Evolutionary conservation across 495 filamentous ascomycete genomes (phyloP).

Genomic region (Chaetomium cochliodes): DNA sequence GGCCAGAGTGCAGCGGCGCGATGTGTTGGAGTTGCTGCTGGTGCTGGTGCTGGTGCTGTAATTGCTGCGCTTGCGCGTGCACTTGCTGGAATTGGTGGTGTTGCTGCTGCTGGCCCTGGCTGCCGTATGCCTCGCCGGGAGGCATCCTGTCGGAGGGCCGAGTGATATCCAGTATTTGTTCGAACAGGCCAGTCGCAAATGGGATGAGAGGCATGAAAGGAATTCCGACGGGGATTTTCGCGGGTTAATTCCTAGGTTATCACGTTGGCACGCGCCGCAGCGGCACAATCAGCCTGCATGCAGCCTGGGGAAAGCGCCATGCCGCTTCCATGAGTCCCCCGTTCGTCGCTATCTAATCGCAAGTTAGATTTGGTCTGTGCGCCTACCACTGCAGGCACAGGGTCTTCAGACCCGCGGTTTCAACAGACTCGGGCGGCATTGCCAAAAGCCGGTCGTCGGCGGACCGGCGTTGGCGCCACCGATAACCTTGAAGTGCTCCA

Average conservation of each 20-base stretch:
- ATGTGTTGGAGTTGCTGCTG: slow-evolving; percentile 28
- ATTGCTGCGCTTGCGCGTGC: slow-evolving; percentile 28
- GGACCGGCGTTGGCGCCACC: slow-evolving; percentile 11
- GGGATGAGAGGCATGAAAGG: slow-evolving; percentile 10
- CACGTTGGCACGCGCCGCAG: slow-evolving; percentile 10
- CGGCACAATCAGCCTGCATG: slow-evolving; percentile 13
- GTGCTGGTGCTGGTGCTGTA: slow-evolving; percentile 20
- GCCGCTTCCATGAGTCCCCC: not conserved
- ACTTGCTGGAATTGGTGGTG: slow-evolving; percentile 28
- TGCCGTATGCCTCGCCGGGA: slow-evolving; percentile 44
- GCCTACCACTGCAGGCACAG: not conserved
- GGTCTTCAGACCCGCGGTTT: not conserved
- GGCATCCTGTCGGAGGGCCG: slow-evolving; percentile 37
- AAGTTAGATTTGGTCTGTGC: slow-evolving; percentile 1
- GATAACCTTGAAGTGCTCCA: not conserved
- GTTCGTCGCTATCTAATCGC: not conserved
- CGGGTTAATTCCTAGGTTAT: not conserved
- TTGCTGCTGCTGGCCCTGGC: slow-evolving; percentile 32
- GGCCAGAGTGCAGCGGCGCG: slow-evolving; percentile 13
- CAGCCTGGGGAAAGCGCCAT: slow-evolving; percentile 14
- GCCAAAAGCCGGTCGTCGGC: not conserved
- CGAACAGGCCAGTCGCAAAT: slow-evolving; percentile 4
- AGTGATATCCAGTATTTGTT: slow-evolving; percentile 16
- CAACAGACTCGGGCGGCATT: not conserved
- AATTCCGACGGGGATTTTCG: not conserved